phyloP scores from a whole-genome alignment of 441 rosid species.

The Populus hybrid region DNA sequence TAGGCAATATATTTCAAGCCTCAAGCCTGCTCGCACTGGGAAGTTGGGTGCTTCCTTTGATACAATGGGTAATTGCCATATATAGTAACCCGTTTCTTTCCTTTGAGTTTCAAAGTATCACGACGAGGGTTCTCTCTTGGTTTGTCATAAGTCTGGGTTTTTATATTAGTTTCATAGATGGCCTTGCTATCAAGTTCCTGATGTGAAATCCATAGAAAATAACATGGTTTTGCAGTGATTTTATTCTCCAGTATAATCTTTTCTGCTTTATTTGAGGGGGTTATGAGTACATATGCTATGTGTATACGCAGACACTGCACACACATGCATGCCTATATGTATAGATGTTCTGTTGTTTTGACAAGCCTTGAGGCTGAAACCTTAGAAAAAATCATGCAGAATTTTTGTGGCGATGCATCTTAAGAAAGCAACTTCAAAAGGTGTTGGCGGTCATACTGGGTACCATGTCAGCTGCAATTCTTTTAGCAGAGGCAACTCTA shows the following conservation, averaged over 20 bases:
- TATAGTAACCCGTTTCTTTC: background rate
- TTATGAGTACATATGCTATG: background rate
- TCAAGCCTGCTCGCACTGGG: conserved; percentile 65
- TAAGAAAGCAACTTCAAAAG: conserved; percentile 64
- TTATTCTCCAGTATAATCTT: background rate
- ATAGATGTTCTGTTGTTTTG: background rate
- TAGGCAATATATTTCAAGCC: conserved; percentile 94
- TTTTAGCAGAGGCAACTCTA: conserved; percentile 95
- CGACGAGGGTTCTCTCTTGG: background rate
- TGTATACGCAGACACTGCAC: background rate
- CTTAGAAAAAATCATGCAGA: conserved; percentile 45
- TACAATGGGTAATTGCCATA: conserved; percentile 53
- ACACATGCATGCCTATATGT: background rate
- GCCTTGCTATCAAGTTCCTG: background rate
- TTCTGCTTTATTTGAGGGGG: background rate
- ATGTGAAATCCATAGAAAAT: background rate
- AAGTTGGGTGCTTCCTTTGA: conserved; percentile 60
- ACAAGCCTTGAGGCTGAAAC: conserved; percentile 5
- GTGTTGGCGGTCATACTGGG: conserved; percentile 70
- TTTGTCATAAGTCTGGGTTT: background rate
- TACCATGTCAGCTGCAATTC: conserved; percentile 92
- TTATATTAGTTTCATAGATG: background rate
- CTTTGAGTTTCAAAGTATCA: background rate
- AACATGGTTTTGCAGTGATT: background rate
- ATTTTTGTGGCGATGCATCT: conserved; percentile 84